Conservation (phyloP, 805 yeast genomes). For the Naumovozyma baii region DNA sequence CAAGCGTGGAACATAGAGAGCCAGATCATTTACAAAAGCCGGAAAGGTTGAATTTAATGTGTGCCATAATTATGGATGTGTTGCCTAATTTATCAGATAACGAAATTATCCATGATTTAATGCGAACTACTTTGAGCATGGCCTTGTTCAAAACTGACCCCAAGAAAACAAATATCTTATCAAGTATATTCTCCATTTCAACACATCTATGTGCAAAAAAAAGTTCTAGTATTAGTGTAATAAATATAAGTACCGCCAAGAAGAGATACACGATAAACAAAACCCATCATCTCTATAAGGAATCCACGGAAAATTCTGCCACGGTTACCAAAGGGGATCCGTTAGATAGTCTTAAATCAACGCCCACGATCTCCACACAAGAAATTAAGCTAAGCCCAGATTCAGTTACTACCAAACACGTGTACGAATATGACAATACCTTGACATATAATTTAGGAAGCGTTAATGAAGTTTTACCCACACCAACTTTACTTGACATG, state of each 20-base stretch:
- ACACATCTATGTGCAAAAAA: not conserved
- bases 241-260: not conserved
- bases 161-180: conserved; percentile 7
- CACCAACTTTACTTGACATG: conserved; percentile 6
- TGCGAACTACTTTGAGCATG: conserved; percentile 11
- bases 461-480: conserved; percentile 1
- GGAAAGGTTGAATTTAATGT: conserved; percentile 44
- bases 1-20: conserved; percentile 46
- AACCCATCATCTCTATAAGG: too few species aligned
- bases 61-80: conserved; percentile 27
- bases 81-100: conserved; percentile 10
- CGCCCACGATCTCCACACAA: not conserved
- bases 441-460: not conserved
- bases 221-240: not conserved
- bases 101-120: conserved; percentile 11
- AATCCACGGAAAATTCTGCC: too few species aligned
- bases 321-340: not conserved
- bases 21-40: conserved; percentile 63
- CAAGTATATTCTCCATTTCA: conserved; percentile 12
- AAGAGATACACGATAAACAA: not conserved
- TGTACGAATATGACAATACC: not conserved
- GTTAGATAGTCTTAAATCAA: not conserved
- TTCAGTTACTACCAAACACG: not conserved
- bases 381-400: not conserved
- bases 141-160: conserved; percentile 11